These are phyloP conservation scores for Cyclostephanos invisitatus DNA, from an alignment of 108 stramenopile species.

Conservation along the genomic window DNA sequence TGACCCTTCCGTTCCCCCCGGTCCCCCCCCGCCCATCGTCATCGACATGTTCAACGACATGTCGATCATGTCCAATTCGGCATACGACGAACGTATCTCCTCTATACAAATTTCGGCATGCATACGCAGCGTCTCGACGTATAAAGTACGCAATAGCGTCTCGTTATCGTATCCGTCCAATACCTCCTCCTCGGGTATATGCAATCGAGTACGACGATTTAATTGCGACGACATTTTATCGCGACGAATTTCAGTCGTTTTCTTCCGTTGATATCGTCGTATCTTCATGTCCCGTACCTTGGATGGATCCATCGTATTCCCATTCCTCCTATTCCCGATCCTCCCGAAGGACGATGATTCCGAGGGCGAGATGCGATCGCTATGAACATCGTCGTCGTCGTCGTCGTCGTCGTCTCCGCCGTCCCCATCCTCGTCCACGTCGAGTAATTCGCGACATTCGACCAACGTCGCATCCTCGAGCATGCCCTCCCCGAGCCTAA, in stretches of 20 bases:
- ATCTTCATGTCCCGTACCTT: slow-evolving; percentile 59
- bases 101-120: slow-evolving; percentile 63
- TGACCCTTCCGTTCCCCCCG: neutral
- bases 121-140: slow-evolving; percentile 53
- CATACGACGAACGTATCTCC: slow-evolving; percentile 54
- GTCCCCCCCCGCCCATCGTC: neutral
- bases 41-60: slow-evolving; percentile 39
- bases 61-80: slow-evolving; percentile 75
- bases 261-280: slow-evolving; percentile 26
- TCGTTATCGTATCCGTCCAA: slow-evolving; percentile 82
- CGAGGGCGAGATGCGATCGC: too few relatives aligned
- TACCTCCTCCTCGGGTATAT: slow-evolving; percentile 53
- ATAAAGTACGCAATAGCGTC: slow-evolving; percentile 54
- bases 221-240: slow-evolving; percentile 46
- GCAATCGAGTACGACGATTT: slow-evolving; percentile 60
- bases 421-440: slow-evolving; percentile 38
- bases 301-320: slow-evolving; percentile 14
- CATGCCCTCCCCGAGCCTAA: slow-evolving; percentile 51
- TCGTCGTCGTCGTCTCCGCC: slow-evolving; percentile 31
- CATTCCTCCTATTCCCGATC: neutral
- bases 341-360: too few relatives aligned
- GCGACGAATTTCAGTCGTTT: slow-evolving; percentile 33
- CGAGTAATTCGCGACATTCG: slow-evolving; percentile 56
- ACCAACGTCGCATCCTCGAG: slow-evolving; percentile 44
- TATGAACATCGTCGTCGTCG: slow-evolving; percentile 14